A percentile compares a stretch with the other conserved stretches of the same genome.
These are phyloP conservation scores for Abeoforma whisleri DNA, from an alignment of 78 protist species.

Conservation along the genomic window DNA sequence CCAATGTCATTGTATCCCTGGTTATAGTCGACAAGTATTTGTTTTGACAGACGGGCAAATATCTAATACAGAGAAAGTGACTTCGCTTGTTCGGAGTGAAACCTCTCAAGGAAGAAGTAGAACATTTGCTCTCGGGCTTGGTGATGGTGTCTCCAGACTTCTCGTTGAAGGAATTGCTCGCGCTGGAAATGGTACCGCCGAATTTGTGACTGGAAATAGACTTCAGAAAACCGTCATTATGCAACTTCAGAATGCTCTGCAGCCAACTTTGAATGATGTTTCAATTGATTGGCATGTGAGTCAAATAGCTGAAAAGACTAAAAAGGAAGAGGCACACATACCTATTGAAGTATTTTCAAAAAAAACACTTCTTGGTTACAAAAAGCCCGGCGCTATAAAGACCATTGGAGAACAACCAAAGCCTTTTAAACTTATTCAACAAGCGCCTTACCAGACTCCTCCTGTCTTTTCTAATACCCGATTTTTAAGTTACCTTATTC, in stretches of 20 bases:
- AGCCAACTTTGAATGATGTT: constrained; percentile 39
- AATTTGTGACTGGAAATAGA: constrained; percentile 40
- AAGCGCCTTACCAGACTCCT: constrained; percentile 44
- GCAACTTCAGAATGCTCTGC: constrained; percentile 48
- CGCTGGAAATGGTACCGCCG: constrained; percentile 60
- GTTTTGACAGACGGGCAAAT: constrained; percentile 76
- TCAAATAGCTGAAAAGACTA: no score
- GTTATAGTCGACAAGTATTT: constrained; percentile 64
- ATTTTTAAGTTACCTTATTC: constrained; percentile 1
- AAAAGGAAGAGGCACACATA: no score
- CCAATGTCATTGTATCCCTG: constrained; percentile 1
- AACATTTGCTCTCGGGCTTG: constrained; percentile 70
- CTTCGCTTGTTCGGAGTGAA: constrained; percentile 18
- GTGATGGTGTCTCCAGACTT: constrained; percentile 47
- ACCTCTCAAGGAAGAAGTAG: constrained; percentile 35
- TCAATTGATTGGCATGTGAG: constrained; percentile 35
- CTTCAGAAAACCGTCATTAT: constrained; percentile 20
- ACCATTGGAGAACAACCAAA: no score
- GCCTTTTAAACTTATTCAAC: no score
- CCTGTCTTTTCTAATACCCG: constrained; percentile 50
- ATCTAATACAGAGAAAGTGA: constrained; percentile 43
- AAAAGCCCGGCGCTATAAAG: no score
- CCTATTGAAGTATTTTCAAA: no score
- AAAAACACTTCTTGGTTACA: no score
- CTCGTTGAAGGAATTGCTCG: constrained; percentile 68